phyloP scores from a whole-genome alignment of 73 alveolate species.

The Paraurostyla sp. region DNA sequence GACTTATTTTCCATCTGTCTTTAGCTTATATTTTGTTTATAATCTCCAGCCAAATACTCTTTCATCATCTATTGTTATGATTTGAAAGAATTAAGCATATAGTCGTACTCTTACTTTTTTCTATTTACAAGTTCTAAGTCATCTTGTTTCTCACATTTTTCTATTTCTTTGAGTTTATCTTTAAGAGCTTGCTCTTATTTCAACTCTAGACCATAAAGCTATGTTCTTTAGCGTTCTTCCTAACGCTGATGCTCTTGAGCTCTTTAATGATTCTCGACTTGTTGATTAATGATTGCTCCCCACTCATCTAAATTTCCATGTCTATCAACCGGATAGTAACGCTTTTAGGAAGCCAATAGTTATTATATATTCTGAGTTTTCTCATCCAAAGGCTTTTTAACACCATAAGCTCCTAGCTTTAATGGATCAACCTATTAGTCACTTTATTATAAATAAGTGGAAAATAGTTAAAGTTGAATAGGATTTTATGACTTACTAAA shows the following conservation, averaged over 20 bases:
- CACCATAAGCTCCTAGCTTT: constrained; percentile 61
- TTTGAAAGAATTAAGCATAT: neutral
- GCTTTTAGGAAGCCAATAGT: constrained; percentile 30
- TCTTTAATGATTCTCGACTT: constrained; percentile 35
- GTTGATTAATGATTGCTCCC: constrained; percentile 70
- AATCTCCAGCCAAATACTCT: neutral
- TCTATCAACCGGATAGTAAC: constrained; percentile 69
- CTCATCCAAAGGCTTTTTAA: constrained; percentile 65
- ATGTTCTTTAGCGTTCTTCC: neutral
- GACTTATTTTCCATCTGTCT: neutral
- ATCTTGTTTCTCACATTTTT: constrained; percentile 16
- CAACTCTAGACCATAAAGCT: constrained; percentile 20
- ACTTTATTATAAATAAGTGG: neutral
- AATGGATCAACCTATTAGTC: constrained; percentile 41
- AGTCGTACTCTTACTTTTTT: constrained; percentile 7
- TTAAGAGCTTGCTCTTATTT: constrained; percentile 10
- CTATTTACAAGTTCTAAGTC: constrained; percentile 17
- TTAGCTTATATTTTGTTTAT: neutral
- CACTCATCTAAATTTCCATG: constrained; percentile 71
- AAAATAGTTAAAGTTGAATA: neutral
- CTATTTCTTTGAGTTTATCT: constrained; percentile 40
- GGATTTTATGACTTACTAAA: neutral
- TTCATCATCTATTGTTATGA: neutral
- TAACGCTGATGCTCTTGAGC: constrained; percentile 21
- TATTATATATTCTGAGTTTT: constrained; percentile 51